A percentile compares a stretch with the other conserved stretches of the same genome.
phyloP scores from a whole-genome alignment of 768 basidiomycete genomes.

The Favolaschia claudopus region DNA sequence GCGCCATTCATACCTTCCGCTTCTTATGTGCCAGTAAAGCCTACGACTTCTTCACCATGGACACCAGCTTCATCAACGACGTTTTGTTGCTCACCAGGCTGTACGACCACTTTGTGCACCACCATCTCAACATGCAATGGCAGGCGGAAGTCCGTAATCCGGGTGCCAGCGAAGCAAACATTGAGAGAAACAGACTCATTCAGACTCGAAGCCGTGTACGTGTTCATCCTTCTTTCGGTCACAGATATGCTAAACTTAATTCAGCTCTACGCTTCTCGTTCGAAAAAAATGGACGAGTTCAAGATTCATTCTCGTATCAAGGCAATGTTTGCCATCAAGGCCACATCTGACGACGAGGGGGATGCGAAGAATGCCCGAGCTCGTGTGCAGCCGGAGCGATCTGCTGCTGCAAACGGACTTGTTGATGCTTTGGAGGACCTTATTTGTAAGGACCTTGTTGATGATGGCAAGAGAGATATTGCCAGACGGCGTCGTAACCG shows the following conservation, averaged over 20 bases:
- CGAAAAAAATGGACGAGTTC: neutral
- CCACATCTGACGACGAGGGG: slow-evolving; percentile 20
- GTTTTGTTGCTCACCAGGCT: neutral
- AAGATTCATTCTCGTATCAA: neutral
- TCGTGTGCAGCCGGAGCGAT: slow-evolving; percentile 11
- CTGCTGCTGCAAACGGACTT: neutral
- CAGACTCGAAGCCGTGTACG: slow-evolving; percentile 5
- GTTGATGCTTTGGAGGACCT: neutral
- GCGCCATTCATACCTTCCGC: slow-evolving; percentile 17
- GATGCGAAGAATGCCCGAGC: neutral
- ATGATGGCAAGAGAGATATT: neutral
- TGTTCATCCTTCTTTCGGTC: neutral
- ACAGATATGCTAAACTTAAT: neutral
- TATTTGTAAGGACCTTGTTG: neutral
- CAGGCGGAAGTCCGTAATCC: slow-evolving; percentile 2
- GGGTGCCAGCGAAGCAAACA: neutral
- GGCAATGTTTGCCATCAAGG: neutral
- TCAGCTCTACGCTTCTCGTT: neutral
- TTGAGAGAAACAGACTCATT: neutral
- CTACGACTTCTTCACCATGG: slow-evolving; percentile 16
- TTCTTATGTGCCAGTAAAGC: neutral
- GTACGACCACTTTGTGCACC: slow-evolving; percentile 19
- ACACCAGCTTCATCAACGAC: slow-evolving; percentile 7
- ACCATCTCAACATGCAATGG: slow-evolving; percentile 6
- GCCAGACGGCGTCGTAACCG: neutral